phyloP scores from a whole-genome alignment of 2,329 filamentous ascomycete genomes.

The Neonectria sp. region DNA sequence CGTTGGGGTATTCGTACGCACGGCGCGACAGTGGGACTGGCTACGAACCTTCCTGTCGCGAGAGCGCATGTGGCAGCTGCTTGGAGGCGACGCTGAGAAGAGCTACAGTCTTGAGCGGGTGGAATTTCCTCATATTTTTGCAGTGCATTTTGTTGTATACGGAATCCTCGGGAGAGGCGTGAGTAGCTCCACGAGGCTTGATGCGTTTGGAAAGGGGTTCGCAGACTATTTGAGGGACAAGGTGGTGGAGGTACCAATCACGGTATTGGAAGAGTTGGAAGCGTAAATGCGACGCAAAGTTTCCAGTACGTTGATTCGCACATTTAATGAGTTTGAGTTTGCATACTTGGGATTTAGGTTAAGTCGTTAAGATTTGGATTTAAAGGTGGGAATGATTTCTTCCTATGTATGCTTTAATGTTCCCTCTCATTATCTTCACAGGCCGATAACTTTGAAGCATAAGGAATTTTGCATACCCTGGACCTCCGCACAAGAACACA shows the following conservation, averaged over 20 bases:
- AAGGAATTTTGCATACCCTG: background rate
- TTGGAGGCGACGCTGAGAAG: conserved; percentile 13
- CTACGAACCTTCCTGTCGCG: conserved; percentile 19
- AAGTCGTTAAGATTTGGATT: background rate
- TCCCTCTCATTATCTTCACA: no score
- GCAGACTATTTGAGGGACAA: conserved; percentile 28
- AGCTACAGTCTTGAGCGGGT: conserved; percentile 23
- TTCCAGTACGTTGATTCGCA: background rate
- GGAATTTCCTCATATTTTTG: conserved; percentile 21
- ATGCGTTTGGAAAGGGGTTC: conserved; percentile 27
- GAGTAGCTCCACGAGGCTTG: conserved; percentile 26
- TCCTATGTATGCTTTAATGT: no score
- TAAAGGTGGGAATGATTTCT: background rate
- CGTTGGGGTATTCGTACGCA: conserved; percentile 18
- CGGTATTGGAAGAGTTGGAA: background rate
- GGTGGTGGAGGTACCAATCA: conserved; percentile 14
- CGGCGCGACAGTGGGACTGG: conserved; percentile 22
- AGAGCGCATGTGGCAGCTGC: conserved; percentile 11
- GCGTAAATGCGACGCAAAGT: background rate
- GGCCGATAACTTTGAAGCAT: background rate
- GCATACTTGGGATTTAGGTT: no score
- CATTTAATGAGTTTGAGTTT: background rate
- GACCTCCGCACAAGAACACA: background rate
- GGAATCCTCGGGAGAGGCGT: conserved; percentile 23
- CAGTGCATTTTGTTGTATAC: conserved; percentile 25